Base-by-base conservation (phyloP, 768 basidiomycete genomes). In the Auricularia sp. region DNA sequence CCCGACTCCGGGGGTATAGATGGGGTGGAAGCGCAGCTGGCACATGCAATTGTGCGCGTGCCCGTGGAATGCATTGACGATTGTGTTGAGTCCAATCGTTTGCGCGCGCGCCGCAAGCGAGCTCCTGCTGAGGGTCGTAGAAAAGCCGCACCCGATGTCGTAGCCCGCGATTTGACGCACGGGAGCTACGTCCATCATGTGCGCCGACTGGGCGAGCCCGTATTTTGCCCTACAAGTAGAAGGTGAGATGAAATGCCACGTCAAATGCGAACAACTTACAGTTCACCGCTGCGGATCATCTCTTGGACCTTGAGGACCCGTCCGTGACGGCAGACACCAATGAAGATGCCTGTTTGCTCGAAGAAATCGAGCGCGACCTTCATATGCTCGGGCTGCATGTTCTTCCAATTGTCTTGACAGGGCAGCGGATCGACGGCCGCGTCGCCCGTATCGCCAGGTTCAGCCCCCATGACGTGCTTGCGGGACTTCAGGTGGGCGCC, bases 121-220 rank as follows among this genome's bases (percentile, higher is more conserved):
- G 58, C 69, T 70, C 1, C 61, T 64, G 4, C 37, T 45, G 5
- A 72, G 24, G 1, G 68, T 72, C 1, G 67, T 64, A n/a, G 64
- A 62, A 63, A 72, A 70, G 3, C 61, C n/a, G 47, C 71, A 71
- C 1, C 70, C 68, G 1, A 73, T 72, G 29, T 73, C 67, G 64
- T 71, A 70, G 13, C 72, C 72, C 5, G 61, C 64, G 4, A 61
- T 64, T 3, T 71, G 29, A 44, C 66, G 56, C 0, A 21, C 16
- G 1, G 67, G 68, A 47, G 65, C 69, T 1, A 63, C 42, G 0
- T 66, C 42, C 1, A 71, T 61, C 2, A 72, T 61, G 47, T 62
- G 64, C 5, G 36, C 61, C 3, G 69, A 34, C 5, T 68, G 39
- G 0, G 67, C 69, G 1, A 73, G 62, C 5, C 67, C 65, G 54